Base-by-base conservation (phyloP, 2,329 filamentous ascomycete species). In the Ophiostoma piceae region DNA sequence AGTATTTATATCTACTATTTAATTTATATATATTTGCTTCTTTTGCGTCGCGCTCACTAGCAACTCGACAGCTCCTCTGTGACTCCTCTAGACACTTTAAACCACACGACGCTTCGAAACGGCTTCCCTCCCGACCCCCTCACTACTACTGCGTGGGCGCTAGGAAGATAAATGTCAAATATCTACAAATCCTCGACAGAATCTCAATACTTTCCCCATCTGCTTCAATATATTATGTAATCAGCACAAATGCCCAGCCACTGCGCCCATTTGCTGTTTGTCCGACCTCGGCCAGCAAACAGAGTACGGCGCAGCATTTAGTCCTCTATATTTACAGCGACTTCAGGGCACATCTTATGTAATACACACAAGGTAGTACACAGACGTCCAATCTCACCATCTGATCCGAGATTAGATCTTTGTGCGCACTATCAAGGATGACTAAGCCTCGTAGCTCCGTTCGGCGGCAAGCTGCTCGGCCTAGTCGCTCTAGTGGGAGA, bases 401-500 rank as follows among this genome's bases (percentile, higher is more conserved):
- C 51, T 57, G 51, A 3, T 26, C 22, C 22, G 11, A 57, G 51
- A 57, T 57, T 26, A 57, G 51, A 57, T 57, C 51, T 57, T 57
- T 26, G n/a, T 57, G 51, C 51, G 22, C 51, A 57, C 26, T 3
- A 26, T 2, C 19, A 19, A 9, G 19, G 14, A 16, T 62, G 57
- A 62, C 57, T 39, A 66, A 57, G 22, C 51, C 9, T 29, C n/a
- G 22, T 57, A 57, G 51, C 51, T 57, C 51, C 51, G 51, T 57
- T 57, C 51, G 51, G 51, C 51, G 51, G 51, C n/a, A 57, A 57
- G 51, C n/a, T 57, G 22, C 51, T 57, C n/a, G 51, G 51, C n/a
- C 26, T 14, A 62, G n/a, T 14, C 32, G 35, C 35, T 35, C 8
- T 32, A 32, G 57, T 62, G 57, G 32, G 51, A n/a, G 57, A 62